Base-by-base conservation (phyloP, 371 early-diverging fungal species). In the Quaeritorhiza haematococci region DNA sequence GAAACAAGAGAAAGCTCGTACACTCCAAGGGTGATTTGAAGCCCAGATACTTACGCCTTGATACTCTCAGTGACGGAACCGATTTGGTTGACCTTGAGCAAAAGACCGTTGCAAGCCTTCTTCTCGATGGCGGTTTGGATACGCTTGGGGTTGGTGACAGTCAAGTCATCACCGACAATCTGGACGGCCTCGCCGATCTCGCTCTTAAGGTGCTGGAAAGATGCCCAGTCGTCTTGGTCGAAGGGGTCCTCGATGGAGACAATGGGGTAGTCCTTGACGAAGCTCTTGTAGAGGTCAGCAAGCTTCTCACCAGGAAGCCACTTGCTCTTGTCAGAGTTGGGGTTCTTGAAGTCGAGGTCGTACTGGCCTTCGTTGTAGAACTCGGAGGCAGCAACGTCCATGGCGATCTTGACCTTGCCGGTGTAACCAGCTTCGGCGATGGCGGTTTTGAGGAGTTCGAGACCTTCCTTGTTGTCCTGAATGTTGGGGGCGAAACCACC, bases 401-500 rank as follows among this genome's bases (percentile, higher is more conserved):
- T 92, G 57, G 88, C 99, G 63, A 99, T 96, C 75, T 89, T 85
- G 68, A 98, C 78, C 83, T 94, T 91, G 71, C 83, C 94, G 17
- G 89, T 88, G 84, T 93, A 96, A 42, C 96, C 92, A 61, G 96
- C 93, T 71, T 85, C 85, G 52, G 78, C 89, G 62, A 96, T 94
- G 55, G 98, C 94, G 57, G 79, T 61, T 63, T 80, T 82, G 51
- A 99, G 79, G 49, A 99, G 85, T 56, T 94, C 91, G 38, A 99
- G 88, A 66, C 95, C 98, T 78, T 98, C 98, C 65, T 83, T 80
- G 82, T 88, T 90, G 71, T 93, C 89, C 78, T 93, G 93, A 67
- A 99, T 93, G 78, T 98, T 97, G 71, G 99, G 99, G 47, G 98
- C 99, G 74, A 98, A 99, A 60, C 99, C 99, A 72, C 99, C 99